Evolutionary conservation across 805 yeast genomes (phyloP).

Genomic region (Ogataea pilisensis): DNA sequence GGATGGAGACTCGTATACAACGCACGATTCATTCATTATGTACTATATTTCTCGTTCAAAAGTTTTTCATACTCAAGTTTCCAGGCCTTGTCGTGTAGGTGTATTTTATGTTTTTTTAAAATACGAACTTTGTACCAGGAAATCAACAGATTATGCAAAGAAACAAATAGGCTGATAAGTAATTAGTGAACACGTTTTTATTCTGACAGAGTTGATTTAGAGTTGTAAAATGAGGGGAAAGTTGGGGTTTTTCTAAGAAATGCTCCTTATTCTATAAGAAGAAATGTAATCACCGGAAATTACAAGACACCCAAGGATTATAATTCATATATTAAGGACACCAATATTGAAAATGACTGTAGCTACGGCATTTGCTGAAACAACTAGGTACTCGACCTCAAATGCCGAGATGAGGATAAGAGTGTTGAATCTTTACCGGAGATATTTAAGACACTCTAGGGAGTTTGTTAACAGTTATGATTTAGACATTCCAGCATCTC

Average conservation of each 20-base stretch:
- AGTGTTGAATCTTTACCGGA: conserved; percentile 68
- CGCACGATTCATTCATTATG: conserved; percentile 28
- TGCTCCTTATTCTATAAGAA: too few relatives aligned
- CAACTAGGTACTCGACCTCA: conserved; percentile 63
- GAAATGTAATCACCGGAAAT: too few relatives aligned
- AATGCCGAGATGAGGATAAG: conserved; percentile 58
- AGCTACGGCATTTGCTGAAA: conserved; percentile 81
- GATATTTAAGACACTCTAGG: conserved; percentile 57
- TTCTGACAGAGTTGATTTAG: neutral
- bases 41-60: neutral
- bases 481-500: conserved; percentile 72
- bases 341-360: too few relatives aligned
- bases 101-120: too few relatives aligned
- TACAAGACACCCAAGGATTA: too few relatives aligned
- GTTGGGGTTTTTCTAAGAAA: too few relatives aligned
- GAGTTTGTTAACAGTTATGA: conserved; percentile 57
- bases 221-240: conserved; percentile 1
- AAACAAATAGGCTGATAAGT: too few relatives aligned
- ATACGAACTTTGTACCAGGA: too few relatives aligned
- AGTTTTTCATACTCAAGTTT: too few relatives aligned
- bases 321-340: too few relatives aligned
- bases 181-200: neutral
- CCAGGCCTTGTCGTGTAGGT: too few relatives aligned
- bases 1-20: conserved; percentile 47
- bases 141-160: too few relatives aligned